Evolutionary conservation across 495 filamentous ascomycete species (phyloP).

Genomic region (Aspergillus egyptiacus): DNA sequence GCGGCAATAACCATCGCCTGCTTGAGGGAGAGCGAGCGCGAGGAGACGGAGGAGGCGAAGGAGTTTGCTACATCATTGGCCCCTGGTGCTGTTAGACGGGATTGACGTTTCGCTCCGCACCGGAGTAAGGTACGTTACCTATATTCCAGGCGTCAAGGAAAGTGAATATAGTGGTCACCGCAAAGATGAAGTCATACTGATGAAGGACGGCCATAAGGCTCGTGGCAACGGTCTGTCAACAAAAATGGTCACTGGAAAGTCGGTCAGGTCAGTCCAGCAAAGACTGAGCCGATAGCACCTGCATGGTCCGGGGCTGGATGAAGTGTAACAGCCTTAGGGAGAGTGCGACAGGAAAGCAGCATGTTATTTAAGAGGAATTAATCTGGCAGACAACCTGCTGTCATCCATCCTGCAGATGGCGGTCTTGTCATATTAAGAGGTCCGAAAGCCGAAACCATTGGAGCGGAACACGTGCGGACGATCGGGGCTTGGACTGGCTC

Average conservation of each 20-base stretch:
- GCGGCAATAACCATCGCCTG: slow-evolving; percentile 9
- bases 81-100: not conserved
- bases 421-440: not conserved
- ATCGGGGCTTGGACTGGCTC: not conserved
- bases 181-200: slow-evolving; percentile 13
- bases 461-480: not conserved
- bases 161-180: slow-evolving; percentile 2
- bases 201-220: slow-evolving; percentile 2
- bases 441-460: not conserved
- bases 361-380: too few relatives aligned
- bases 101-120: too few relatives aligned
- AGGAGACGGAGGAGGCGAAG: slow-evolving; percentile 9
- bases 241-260: too few relatives aligned
- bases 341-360: not conserved
- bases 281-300: not conserved
- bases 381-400: too few relatives aligned
- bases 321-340: not conserved
- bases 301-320: not conserved
- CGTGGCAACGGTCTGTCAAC: not conserved
- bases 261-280: not conserved
- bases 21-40: slow-evolving; percentile 7
- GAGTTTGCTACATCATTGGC: slow-evolving; percentile 12
- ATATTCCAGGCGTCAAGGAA: slow-evolving; percentile 12
- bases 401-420: too few relatives aligned
- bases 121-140: slow-evolving; percentile 4